Evolutionary conservation across 2,329 filamentous ascomycete genomes (phyloP).

Genomic region (Neonectria faginata): DNA sequence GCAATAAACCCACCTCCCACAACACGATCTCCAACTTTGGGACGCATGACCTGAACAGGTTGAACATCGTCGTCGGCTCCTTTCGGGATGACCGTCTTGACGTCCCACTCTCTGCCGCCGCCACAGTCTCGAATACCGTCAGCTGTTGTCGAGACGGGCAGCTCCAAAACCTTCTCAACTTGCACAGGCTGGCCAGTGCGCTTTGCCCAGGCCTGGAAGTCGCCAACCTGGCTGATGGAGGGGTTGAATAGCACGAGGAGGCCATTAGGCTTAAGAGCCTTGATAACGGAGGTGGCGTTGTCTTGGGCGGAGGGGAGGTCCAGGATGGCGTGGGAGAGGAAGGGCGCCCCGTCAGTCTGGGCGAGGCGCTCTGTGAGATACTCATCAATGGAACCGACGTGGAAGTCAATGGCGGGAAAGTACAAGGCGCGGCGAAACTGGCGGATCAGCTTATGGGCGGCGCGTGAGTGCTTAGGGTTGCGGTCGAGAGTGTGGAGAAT

Average conservation of each 20-base stretch:
- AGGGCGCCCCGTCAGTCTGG: constrained; percentile 61
- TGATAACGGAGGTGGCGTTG: constrained; percentile 58
- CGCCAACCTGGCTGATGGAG: constrained; percentile 80
- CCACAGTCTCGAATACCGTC: constrained; percentile 59
- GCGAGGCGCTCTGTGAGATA: constrained; percentile 69
- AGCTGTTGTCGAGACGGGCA: constrained; percentile 56
- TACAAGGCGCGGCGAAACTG: constrained; percentile 79
- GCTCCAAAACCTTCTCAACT: constrained; percentile 70
- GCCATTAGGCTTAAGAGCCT: constrained; percentile 73
- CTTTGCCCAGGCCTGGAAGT: constrained; percentile 64
- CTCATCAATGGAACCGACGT: constrained; percentile 72
- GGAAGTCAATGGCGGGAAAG: constrained; percentile 77
- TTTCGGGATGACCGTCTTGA: constrained; percentile 60
- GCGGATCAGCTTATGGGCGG: constrained; percentile 73
- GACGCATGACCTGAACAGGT: constrained; percentile 55
- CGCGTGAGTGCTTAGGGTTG: constrained; percentile 69
- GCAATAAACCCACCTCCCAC: constrained; percentile 57
- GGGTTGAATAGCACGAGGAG: constrained; percentile 79
- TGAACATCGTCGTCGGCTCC: constrained; percentile 36
- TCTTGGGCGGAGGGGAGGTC: constrained; percentile 76
- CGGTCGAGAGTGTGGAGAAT: constrained; percentile 82
- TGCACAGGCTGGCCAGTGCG: constrained; percentile 64
- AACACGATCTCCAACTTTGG: constrained; percentile 55
- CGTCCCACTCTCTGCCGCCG: constrained; percentile 72
- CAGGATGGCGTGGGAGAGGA: constrained; percentile 77